These are phyloP conservation scores for Akanthomyces lecanii DNA, from an alignment of 2,329 filamentous ascomycete species.

Conservation along the genomic window DNA sequence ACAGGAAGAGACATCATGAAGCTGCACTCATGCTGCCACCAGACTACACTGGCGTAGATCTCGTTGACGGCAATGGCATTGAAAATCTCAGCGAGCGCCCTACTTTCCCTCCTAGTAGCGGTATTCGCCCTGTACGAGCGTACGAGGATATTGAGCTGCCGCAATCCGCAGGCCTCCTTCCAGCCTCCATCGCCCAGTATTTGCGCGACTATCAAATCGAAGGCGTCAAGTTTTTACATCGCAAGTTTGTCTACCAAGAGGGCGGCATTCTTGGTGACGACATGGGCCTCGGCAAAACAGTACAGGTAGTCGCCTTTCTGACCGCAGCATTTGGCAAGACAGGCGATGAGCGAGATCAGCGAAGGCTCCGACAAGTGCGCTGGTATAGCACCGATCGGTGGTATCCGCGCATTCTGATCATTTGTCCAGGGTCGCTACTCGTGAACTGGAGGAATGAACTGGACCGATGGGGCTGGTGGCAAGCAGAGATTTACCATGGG, in stretches of 20 bases:
- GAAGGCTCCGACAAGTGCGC: slow-evolving; percentile 83
- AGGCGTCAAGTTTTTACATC: slow-evolving; percentile 80
- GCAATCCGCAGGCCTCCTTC: slow-evolving; percentile 75
- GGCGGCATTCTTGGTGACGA: slow-evolving; percentile 92
- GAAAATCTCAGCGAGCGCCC: slow-evolving; percentile 61
- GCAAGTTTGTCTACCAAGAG: slow-evolving; percentile 84
- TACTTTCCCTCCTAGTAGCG: slow-evolving; percentile 51
- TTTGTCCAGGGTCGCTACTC: slow-evolving; percentile 85
- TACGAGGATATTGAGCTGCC: slow-evolving; percentile 73
- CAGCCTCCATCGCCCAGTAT: slow-evolving; percentile 85
- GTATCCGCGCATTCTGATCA: slow-evolving; percentile 75
- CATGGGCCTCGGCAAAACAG: slow-evolving; percentile 96
- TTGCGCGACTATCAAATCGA: slow-evolving; percentile 87
- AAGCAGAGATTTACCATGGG: slow-evolving; percentile 78
- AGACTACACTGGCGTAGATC: slow-evolving; percentile 67
- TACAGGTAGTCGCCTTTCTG: slow-evolving; percentile 91
- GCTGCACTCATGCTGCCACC: slow-evolving; percentile 74
- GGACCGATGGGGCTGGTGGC: slow-evolving; percentile 93
- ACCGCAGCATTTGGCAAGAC: slow-evolving; percentile 92
- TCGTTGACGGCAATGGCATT: slow-evolving; percentile 45
- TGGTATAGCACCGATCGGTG: slow-evolving; percentile 54
- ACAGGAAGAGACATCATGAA: slow-evolving; percentile 55
- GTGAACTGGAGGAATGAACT: slow-evolving; percentile 89
- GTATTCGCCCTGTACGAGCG: slow-evolving; percentile 59
- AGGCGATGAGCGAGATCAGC: slow-evolving; percentile 77